phyloP scores from a whole-genome alignment of 305 asterid species.

The Striga hermonthica region DNA sequence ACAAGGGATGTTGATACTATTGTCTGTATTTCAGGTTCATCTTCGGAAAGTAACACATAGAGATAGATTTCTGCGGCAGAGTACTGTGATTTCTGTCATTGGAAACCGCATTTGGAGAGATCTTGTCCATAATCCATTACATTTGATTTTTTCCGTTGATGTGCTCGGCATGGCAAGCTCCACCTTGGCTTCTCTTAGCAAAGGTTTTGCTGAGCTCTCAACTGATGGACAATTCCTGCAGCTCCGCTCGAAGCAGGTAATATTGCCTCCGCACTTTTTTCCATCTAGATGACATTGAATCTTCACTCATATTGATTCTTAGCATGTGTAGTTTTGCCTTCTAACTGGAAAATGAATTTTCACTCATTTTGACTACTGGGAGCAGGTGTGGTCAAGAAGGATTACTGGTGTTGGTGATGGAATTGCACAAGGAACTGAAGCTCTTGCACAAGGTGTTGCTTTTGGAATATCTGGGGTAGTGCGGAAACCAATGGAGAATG shows the following conservation, averaged over 20 bases:
- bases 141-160: constrained; percentile 86
- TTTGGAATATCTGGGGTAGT: constrained; percentile 95
- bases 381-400: constrained; percentile 90
- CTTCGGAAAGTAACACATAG: constrained; percentile 78
- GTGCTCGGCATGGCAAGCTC: constrained; percentile 98
- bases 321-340: constrained; percentile 52
- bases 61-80: constrained; percentile 88
- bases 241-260: constrained; percentile 93
- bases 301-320: constrained; percentile 29
- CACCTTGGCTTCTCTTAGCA: constrained; percentile 94
- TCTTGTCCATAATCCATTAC: constrained; percentile 90
- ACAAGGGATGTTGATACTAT: constrained; percentile 24
- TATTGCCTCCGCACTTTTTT: constrained; percentile 22
- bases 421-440: constrained; percentile 94
- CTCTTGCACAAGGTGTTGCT: constrained; percentile 97
- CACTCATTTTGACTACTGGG: constrained; percentile 28
- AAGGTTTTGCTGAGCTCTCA: constrained; percentile 98
- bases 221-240: constrained; percentile 96
- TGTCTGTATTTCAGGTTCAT: constrained; percentile 61
- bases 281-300: constrained; percentile 17
- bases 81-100: constrained; percentile 69
- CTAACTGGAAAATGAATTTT: constrained; percentile 16
- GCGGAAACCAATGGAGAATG: constrained; percentile 92
- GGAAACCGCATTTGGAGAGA: constrained; percentile 94
- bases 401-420: constrained; percentile 99